A percentile compares a stretch with the other conserved stretches of the same genome.
Evolutionary conservation across 441 rosid genomes (phyloP).

Genomic region (Mallotus japonicus): DNA sequence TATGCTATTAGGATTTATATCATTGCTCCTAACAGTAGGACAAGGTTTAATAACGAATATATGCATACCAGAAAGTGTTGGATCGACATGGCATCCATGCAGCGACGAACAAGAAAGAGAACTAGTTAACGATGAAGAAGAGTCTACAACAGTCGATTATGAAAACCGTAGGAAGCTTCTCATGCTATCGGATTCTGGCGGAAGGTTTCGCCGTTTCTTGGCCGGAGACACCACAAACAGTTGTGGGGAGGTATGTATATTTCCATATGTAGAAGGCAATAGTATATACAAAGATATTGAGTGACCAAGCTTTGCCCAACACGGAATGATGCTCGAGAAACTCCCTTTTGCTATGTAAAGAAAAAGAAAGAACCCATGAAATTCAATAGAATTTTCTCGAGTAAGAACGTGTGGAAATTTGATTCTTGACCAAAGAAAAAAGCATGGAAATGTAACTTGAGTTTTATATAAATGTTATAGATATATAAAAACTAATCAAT

Average conservation of each 20-base stretch:
- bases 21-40: constrained; percentile 57
- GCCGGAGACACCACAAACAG: constrained; percentile 41
- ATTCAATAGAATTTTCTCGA: background rate
- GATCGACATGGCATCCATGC: constrained; percentile 76
- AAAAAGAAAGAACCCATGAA: background rate
- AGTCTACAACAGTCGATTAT: background rate
- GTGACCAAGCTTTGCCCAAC: background rate
- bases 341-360: background rate
- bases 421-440: background rate
- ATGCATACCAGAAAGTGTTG: constrained; percentile 48
- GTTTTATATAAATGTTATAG: no score
- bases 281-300: no score
- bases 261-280: no score
- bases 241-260: constrained; percentile 50
- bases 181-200: constrained; percentile 25
- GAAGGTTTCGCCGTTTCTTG: constrained; percentile 51
- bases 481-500: no score
- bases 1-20: constrained; percentile 85
- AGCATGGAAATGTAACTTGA: background rate
- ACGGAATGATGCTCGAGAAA: background rate
- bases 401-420: background rate
- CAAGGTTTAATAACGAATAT: constrained; percentile 48
- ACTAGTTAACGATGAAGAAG: rapidly evolving
- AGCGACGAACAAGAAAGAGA: constrained; percentile 10
- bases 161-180: constrained; percentile 55